Percentiles rank a stretch among this genome's conserved stretches.
These are phyloP conservation scores for Scedosporium apiospermum DNA, from an alignment of 2,329 filamentous ascomycete species.

Conservation along the genomic window DNA sequence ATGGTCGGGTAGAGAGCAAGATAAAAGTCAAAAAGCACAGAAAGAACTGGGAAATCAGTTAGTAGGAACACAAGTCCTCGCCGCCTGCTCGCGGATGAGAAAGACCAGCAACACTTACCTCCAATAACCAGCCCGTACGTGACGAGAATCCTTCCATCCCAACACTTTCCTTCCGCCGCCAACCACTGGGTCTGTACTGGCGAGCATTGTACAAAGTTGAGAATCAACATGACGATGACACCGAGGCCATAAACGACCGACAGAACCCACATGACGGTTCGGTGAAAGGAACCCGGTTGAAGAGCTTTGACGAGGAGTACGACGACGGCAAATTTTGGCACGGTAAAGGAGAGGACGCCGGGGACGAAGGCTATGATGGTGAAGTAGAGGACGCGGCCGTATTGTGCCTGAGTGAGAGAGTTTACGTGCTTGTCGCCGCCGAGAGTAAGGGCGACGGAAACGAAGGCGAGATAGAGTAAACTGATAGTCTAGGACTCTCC, in stretches of 20 bases:
- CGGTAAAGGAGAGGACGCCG: slow-evolving; percentile 26
- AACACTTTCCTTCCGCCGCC: slow-evolving; percentile 22
- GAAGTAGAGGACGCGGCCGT: slow-evolving; percentile 22
- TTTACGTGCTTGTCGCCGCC: slow-evolving; percentile 30
- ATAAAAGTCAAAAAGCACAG: slow-evolving; percentile 29
- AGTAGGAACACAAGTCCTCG: not conserved
- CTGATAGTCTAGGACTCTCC: not conserved
- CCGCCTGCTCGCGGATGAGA: not conserved
- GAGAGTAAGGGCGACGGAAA: slow-evolving; percentile 21
- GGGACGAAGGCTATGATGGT: slow-evolving; percentile 26
- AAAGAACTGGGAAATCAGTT: slow-evolving; percentile 15
- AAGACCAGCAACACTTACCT: slow-evolving; percentile 17
- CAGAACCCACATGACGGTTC: slow-evolving; percentile 26
- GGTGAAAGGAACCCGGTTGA: slow-evolving; percentile 23
- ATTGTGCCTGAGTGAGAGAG: slow-evolving; percentile 18
- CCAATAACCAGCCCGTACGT: slow-evolving; percentile 29
- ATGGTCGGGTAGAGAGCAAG: slow-evolving; percentile 30
- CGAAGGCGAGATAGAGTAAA: slow-evolving; percentile 21
- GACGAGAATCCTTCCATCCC: slow-evolving; percentile 24
- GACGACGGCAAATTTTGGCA: slow-evolving; percentile 32
- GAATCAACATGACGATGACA: slow-evolving; percentile 24
- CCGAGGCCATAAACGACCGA: slow-evolving; percentile 15
- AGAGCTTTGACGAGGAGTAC: slow-evolving; percentile 25
- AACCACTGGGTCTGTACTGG: slow-evolving; percentile 28
- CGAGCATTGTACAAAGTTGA: slow-evolving; percentile 32